Conservation (phyloP, 2,329 filamentous ascomycete species). For the Colletotrichum camelliae region DNA sequence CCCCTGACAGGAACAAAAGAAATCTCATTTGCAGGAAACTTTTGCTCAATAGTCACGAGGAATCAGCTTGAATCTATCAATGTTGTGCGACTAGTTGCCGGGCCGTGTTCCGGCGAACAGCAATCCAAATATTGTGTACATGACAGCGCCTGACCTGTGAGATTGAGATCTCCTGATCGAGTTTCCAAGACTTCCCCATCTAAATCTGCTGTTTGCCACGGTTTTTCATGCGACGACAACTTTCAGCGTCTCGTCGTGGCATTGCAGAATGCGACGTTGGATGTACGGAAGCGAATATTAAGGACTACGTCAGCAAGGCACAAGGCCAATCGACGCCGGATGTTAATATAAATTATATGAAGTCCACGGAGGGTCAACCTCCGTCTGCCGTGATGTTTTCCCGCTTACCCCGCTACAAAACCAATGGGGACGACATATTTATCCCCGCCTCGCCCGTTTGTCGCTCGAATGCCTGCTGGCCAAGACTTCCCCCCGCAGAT, state of each 20-base stretch:
- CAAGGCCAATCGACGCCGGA: neutral
- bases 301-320: neutral
- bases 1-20: neutral
- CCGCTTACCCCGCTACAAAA: neutral
- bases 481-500: conserved; percentile 12
- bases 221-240: neutral
- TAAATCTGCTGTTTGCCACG: neutral
- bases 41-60: no score
- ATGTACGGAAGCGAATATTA: neutral
- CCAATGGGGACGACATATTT: neutral
- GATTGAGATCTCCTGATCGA: neutral
- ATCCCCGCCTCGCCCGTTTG: neutral
- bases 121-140: neutral
- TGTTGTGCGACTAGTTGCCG: neutral
- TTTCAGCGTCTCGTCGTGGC: neutral
- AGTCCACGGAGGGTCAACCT: neutral
- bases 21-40: neutral
- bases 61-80: neutral
- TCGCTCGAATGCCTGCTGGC: neutral
- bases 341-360: neutral
- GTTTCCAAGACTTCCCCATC: neutral
- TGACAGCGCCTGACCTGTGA: neutral
- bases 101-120: neutral
- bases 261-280: neutral
- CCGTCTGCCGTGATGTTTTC: neutral